Percentiles rank a stretch among this genome's conserved stretches.
These are phyloP conservation scores for Nosema muscidifuracis DNA, from an alignment of 371 early-diverging fungal genomes.

Conservation along the genomic window DNA sequence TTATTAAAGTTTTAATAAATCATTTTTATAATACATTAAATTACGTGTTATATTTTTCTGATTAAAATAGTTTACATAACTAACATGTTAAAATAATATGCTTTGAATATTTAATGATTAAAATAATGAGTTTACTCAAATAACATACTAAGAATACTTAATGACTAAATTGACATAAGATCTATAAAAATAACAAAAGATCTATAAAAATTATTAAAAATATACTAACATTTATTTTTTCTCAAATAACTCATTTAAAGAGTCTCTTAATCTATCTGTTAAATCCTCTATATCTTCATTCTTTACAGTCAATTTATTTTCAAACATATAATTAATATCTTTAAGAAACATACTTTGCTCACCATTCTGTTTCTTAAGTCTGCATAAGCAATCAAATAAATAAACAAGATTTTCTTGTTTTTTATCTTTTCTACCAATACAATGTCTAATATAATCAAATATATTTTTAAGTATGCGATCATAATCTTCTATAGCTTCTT, in stretches of 20 bases:
- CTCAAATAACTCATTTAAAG: conserved; percentile 30
- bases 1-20: too few relatives aligned
- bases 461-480: conserved; percentile 36
- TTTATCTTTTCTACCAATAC: conserved; percentile 4
- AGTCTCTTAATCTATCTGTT: conserved; percentile 20
- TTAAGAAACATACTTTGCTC: conserved; percentile 19
- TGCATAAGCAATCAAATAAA: conserved; percentile 40
- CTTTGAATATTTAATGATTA: too few relatives aligned
- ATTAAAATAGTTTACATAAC: too few relatives aligned
- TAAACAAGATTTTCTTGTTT: conserved; percentile 31
- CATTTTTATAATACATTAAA: too few relatives aligned
- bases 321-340: conserved; percentile 28
- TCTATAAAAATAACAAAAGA: too few relatives aligned
- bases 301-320: conserved; percentile 27
- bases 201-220: too few relatives aligned
- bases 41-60: too few relatives aligned
- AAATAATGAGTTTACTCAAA: too few relatives aligned
- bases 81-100: too few relatives aligned
- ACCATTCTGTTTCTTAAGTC: conserved; percentile 29
- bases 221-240: conserved; percentile 5
- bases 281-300: conserved; percentile 39
- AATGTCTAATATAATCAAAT: conserved; percentile 26
- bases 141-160: too few relatives aligned
- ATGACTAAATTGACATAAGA: too few relatives aligned
- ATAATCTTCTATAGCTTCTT: conserved; percentile 39